These are phyloP conservation scores for Leucocoprinus birnbaumii DNA, from an alignment of 768 basidiomycete species.

Conservation along the genomic window DNA sequence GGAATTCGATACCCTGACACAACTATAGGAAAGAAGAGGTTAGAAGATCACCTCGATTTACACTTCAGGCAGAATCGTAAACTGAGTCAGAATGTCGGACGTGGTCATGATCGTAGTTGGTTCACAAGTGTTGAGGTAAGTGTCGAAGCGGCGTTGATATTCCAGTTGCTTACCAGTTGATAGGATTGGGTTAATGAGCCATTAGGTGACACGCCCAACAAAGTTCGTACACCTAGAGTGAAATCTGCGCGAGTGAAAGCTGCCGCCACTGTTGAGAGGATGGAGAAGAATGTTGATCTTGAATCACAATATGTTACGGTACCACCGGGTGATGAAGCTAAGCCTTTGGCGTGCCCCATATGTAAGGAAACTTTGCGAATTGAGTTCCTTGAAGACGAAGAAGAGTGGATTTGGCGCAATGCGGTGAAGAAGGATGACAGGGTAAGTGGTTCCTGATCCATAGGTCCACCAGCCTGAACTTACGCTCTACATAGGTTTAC, in stretches of 20 bases:
- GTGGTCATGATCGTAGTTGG: constrained; percentile 91
- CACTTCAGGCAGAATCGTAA: constrained; percentile 94
- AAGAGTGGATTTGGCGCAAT: constrained; percentile 98
- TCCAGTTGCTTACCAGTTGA: constrained; percentile 14
- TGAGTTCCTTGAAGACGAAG: constrained; percentile 93
- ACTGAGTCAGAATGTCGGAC: constrained; percentile 70
- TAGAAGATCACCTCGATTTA: constrained; percentile 93
- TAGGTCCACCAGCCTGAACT: not conserved
- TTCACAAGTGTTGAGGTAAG: constrained; percentile 79
- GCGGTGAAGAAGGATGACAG: constrained; percentile 81
- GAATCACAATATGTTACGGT: constrained; percentile 81
- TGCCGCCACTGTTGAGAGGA: constrained; percentile 57
- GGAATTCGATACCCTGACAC: constrained; percentile 82
- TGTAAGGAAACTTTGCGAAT: constrained; percentile 93
- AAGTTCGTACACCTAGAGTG: constrained; percentile 59
- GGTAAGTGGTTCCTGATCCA: constrained; percentile 36
- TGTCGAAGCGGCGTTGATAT: constrained; percentile 10
- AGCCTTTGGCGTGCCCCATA: constrained; percentile 84
- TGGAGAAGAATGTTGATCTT: constrained; percentile 74
- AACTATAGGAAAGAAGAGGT: constrained; percentile 62
- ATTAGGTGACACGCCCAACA: constrained; percentile 42
- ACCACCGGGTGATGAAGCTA: constrained; percentile 86
- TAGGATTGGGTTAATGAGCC: constrained; percentile 86
- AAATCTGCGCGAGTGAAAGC: constrained; percentile 53
- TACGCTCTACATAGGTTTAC: constrained; percentile 57